A percentile compares a stretch with the other conserved stretches of the same genome.
These are phyloP conservation scores for Lepidium campestre DNA, from an alignment of 441 rosid genomes.

Conservation along the genomic window DNA sequence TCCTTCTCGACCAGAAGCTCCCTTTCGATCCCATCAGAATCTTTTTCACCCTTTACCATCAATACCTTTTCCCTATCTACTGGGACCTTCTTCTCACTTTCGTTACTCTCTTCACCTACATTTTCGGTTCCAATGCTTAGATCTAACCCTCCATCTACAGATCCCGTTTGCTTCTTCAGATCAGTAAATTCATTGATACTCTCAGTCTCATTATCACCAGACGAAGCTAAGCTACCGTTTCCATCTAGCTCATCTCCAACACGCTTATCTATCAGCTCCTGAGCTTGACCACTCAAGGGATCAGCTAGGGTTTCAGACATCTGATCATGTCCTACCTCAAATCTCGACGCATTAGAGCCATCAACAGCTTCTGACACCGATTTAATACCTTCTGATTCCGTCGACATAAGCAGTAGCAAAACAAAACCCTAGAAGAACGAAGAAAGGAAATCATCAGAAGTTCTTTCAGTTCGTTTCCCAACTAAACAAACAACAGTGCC, in stretches of 20 bases:
- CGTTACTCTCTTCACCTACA: slow-evolving; percentile 10
- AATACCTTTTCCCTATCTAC: slow-evolving; percentile 17
- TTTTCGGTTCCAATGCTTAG: slow-evolving; percentile 20
- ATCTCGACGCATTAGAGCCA: slow-evolving; percentile 7
- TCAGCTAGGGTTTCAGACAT: slow-evolving; percentile 35
- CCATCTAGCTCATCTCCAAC: slow-evolving; percentile 13
- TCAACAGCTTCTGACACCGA: slow-evolving; percentile 35
- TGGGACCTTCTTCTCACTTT: slow-evolving; percentile 12
- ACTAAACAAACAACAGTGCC: not conserved
- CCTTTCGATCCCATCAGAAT: not conserved
- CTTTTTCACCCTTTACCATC: slow-evolving; percentile 9
- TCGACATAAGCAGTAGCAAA: slow-evolving; percentile 36
- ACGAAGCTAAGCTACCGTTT: slow-evolving; percentile 5
- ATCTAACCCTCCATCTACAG: slow-evolving; percentile 28
- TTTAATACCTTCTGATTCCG: slow-evolving; percentile 29
- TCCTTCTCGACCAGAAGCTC: slow-evolving; percentile 11
- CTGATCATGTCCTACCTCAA: slow-evolving; percentile 9
- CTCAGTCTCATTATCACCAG: slow-evolving; percentile 7
- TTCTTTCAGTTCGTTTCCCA: not conserved
- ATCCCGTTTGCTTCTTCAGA: slow-evolving; percentile 20
- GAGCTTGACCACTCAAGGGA: slow-evolving; percentile 18
- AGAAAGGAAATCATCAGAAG: slow-evolving; percentile 3
- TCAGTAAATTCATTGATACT: not conserved
- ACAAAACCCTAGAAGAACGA: slow-evolving; percentile 19
- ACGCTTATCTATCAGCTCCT: slow-evolving; percentile 18